phyloP scores from a whole-genome alignment of 495 filamentous ascomycete species.

The Trichodelitschia bisporula region DNA sequence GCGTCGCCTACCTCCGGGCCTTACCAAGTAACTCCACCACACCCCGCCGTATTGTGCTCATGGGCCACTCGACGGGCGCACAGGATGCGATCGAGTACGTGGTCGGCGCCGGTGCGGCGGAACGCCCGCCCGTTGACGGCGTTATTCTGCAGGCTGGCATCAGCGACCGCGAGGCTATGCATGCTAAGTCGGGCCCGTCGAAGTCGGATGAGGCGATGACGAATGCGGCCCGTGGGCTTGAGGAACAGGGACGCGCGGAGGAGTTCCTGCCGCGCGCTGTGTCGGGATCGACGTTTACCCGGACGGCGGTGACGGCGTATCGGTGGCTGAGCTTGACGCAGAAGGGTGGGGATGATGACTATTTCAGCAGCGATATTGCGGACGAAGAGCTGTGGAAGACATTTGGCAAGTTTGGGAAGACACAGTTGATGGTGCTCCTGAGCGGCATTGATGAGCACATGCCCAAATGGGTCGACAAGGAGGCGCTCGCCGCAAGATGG shows the following conservation, averaged over 20 bases:
- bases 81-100: conserved; percentile 72
- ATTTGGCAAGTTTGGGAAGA: conserved; percentile 35
- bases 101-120: conserved; percentile 4
- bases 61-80: conserved; percentile 76
- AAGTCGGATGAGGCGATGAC: background rate
- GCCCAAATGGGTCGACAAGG: conserved; percentile 34
- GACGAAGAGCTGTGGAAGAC: conserved; percentile 30
- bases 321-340: conserved; percentile 44
- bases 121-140: conserved; percentile 38
- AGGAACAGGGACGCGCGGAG: conserved; percentile 25
- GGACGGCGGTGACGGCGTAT: conserved; percentile 35
- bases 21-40: too few species aligned
- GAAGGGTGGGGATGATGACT: conserved; percentile 47
- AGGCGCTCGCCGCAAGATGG: conserved; percentile 39
- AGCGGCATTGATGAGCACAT: conserved; percentile 53
- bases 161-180: conserved; percentile 49
- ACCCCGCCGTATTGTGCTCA: conserved; percentile 39
- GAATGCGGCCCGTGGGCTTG: conserved; percentile 16
- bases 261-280: conserved; percentile 30
- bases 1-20: conserved; percentile 42
- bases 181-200: conserved; percentile 6
- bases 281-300: conserved; percentile 22
- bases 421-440: conserved; percentile 37
- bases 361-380: conserved; percentile 57
- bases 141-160: conserved; percentile 64